Evolutionary conservation across 495 filamentous ascomycete species (phyloP), one percentile per base, ranked within the genome.

Genomic region (Aspergillus sclerotioniger): DNA sequence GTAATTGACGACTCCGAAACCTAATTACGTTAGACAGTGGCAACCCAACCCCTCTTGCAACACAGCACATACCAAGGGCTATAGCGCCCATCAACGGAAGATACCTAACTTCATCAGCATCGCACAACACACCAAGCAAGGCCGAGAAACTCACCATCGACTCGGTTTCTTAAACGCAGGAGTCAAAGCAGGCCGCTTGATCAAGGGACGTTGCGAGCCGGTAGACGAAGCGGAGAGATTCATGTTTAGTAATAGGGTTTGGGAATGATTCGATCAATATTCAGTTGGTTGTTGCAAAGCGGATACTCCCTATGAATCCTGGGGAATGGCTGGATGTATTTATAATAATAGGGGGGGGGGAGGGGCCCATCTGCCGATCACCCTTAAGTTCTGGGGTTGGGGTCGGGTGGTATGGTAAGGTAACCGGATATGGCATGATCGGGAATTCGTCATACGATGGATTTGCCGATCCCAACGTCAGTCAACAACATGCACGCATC

Each of bases 361-460:
- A 46, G 44, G 20, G n/a, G n/a, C n/a, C 41, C 41, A 12, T 12
- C 3, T 15, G 7, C 28, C 20, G 46, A 49, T 49, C 37, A 41
- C 10, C 37, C n/a, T n/a, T n/a, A n/a, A n/a, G n/a, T 49, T 49
- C 31, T 21, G 13, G 13, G 21, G 19, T 25, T 17, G 44, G 9
- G 7, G 44, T 10, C 12, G 21, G 19, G 17, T 12, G 17, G 44
- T 8, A 46, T 46, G 16, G 20, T 8, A 17, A 9, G 15, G 32
- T 17, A 6, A 15, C 10, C 21, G 0, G 9, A 6, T 47, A 10
- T 49, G 46, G 46, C 46, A 25, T 49, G 46, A 49, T 49, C 46
- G 46, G 46, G 46, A 28, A 29, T 47, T 28, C 46, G 46, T 49
- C 46, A 49, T 49, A 49, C 46, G 46, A 49, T 49, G 8, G 10